Base-by-base conservation (phyloP, 179 eudicot genomes). In the Heliamphora pulchella region DNA sequence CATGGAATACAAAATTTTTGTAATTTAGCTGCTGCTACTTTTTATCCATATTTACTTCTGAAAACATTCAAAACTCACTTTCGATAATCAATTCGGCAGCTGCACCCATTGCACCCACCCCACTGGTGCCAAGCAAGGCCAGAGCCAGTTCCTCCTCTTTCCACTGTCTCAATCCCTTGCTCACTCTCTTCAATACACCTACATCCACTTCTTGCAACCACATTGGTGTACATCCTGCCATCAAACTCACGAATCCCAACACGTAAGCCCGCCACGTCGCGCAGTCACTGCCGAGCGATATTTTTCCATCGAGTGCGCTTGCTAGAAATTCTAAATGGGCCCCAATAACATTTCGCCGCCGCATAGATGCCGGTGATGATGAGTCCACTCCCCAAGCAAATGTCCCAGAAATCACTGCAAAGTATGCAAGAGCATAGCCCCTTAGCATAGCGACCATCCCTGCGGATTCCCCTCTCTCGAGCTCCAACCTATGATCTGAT, bases 311-410 rank as follows among this genome's bases (percentile, higher is more conserved):
- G 2, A 96, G 71, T 3, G 92, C 97, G 62, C 98, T 86, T 0
- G 98, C 96, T 70, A 96, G 66, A 76, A 96, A 96, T 20, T 86
- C 89, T 79, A 96, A 76, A 86, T 96, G 97, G 62, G 80, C 81
- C 81, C 86, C 89, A 0, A 96, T 90, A 75, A 94, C 85, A 7
- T 66, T 84, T 11, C 88, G 85, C 44, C 99, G 86, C 39, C 91
- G 83, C 62, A 78, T 87, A 3, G 88, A 88, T 11, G 87, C 69
- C 3, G 80, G 55, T 0, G 89, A 80, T 41, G 88, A 58, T 1
- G 87, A 78, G 82, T 92, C 96, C 22, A 90, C 87, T 5, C 98
- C 98, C 97, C 98, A 92, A 22, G 94, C 92, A 81, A 96, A 96
- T n/a, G 90, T 81, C 44, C 93, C 94, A 59, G 90, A 94, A 22